Percentiles rank a stretch among this genome's conserved stretches.
phyloP scores from a whole-genome alignment of 1,284 basidiomycete genomes.

The Chiua sp. region DNA sequence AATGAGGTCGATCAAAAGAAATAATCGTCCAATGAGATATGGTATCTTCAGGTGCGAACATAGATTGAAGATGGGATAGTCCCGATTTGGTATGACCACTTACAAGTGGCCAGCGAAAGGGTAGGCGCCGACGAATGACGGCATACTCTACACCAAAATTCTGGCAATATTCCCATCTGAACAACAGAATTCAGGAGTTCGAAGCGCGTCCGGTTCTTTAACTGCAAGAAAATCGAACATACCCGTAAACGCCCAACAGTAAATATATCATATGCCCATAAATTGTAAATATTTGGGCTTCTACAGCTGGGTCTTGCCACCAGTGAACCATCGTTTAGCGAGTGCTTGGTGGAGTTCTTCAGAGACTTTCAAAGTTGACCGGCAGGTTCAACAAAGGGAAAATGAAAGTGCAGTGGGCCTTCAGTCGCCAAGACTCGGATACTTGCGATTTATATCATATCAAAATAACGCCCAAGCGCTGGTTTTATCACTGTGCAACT shows the following conservation, averaged over 20 bases:
- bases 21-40: slow-evolving; percentile 22
- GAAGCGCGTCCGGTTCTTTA: background rate
- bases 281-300: too few species aligned
- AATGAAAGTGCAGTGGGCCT: too few species aligned
- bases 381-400: too few species aligned
- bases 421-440: too few species aligned
- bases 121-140: slow-evolving; percentile 18
- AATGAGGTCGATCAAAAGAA: slow-evolving; percentile 9
- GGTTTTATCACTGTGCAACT: too few species aligned
- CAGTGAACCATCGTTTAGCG: slow-evolving; percentile 15
- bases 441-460: too few species aligned
- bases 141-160: slow-evolving; percentile 25
- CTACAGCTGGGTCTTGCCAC: slow-evolving; percentile 16
- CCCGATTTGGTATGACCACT: slow-evolving; percentile 1
- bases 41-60: slow-evolving; percentile 18
- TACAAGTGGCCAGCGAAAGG: slow-evolving; percentile 30
- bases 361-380: too few species aligned
- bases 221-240: slow-evolving; percentile 2
- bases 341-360: too few species aligned
- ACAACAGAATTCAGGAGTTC: background rate
- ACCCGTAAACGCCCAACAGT: slow-evolving; percentile 20
- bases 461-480: too few species aligned
- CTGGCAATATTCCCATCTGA: slow-evolving; percentile 30
- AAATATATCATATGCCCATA: slow-evolving; percentile 4
- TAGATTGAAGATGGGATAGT: background rate